These are phyloP conservation scores for Oldenlandia corymbosa DNA, from an alignment of 257 asterid genomes.

Conservation along the genomic window DNA sequence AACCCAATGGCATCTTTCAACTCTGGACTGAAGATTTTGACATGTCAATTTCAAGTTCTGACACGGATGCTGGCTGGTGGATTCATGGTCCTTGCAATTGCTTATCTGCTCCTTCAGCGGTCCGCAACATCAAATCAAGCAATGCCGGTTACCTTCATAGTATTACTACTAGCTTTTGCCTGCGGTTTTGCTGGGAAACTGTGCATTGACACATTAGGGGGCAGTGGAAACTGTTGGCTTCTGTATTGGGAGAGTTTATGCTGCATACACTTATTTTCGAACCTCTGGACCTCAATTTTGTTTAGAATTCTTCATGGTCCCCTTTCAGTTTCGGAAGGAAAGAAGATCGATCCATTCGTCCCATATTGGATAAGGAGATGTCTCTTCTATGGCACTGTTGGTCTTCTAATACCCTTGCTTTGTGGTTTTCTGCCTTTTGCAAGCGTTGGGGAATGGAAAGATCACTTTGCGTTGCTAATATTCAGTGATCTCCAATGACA, in stretches of 20 bases:
- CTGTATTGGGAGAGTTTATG: conserved; percentile 63
- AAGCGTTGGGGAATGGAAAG: conserved; percentile 57
- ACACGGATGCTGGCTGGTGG: conserved; percentile 67
- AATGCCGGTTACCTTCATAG: conserved; percentile 80
- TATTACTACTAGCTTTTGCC: conserved; percentile 50
- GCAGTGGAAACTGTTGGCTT: conserved; percentile 68
- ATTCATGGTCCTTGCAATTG: conserved; percentile 50
- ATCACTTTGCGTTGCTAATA: conserved; percentile 44
- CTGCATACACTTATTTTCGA: conserved; percentile 58
- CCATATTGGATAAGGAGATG: conserved; percentile 60
- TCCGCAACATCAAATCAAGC: conserved; percentile 57
- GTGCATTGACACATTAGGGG: conserved; percentile 80
- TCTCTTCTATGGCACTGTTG: conserved; percentile 26
- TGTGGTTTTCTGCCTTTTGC: conserved; percentile 94
- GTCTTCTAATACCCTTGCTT: conserved; percentile 54
- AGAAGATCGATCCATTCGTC: conserved; percentile 7
- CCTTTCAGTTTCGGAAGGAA: conserved; percentile 35
- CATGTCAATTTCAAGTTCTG: conserved; percentile 65
- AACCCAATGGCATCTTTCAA: conserved; percentile 45
- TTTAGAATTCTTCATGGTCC: conserved; percentile 60
- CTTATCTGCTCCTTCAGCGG: conserved; percentile 56
- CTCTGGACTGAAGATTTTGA: conserved; percentile 55
- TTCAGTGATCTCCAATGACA: conserved; percentile 4
- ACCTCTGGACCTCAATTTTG: conserved; percentile 41
- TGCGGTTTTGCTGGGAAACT: conserved; percentile 75